phyloP scores from a whole-genome alignment of 768 basidiomycete genomes.

The Mycena vulgaris region DNA sequence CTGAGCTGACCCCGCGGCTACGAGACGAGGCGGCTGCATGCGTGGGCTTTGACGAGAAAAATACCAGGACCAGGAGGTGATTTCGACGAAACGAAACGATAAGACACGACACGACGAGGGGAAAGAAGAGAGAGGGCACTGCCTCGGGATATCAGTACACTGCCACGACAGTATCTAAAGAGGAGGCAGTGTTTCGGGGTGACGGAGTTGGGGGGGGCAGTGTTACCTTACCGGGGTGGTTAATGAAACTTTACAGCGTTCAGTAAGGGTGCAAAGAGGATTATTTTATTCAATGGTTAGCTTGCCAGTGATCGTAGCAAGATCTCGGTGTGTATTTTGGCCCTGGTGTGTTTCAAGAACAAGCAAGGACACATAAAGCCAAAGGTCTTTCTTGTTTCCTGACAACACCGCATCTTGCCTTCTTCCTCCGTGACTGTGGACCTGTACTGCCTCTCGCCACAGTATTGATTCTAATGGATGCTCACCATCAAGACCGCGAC shows the following conservation, averaged over 20 bases:
- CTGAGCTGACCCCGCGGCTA: too few species aligned
- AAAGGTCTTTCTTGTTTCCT: not conserved
- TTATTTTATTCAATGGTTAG: too few species aligned
- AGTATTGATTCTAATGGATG: conserved; percentile 25
- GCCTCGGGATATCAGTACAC: conserved; percentile 14
- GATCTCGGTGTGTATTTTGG: too few species aligned
- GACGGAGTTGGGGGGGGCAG: too few species aligned
- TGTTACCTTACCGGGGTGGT: too few species aligned
- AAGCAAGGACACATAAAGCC: conserved; percentile 2
- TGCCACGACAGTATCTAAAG: conserved; percentile 18
- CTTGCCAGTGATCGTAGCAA: too few species aligned
- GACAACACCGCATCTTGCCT: conserved; percentile 26
- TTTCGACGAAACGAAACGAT: conserved; percentile 20
- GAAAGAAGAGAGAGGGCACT: not conserved
- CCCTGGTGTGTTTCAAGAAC: conserved; percentile 13
- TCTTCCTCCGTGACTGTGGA: not conserved
- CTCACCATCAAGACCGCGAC: conserved; percentile 31
- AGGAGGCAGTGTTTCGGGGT: conserved; percentile 18
- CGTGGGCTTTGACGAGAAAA: not conserved
- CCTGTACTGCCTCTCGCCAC: conserved; percentile 26
- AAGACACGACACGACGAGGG: conserved; percentile 7
- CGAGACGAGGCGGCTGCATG: not conserved
- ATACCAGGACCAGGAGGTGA: not conserved
- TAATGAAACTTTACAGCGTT: too few species aligned
- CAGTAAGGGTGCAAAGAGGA: too few species aligned